These are phyloP conservation scores for Apiospora malaysiana DNA, from an alignment of 2,329 filamentous ascomycete species.

Conservation along the genomic window DNA sequence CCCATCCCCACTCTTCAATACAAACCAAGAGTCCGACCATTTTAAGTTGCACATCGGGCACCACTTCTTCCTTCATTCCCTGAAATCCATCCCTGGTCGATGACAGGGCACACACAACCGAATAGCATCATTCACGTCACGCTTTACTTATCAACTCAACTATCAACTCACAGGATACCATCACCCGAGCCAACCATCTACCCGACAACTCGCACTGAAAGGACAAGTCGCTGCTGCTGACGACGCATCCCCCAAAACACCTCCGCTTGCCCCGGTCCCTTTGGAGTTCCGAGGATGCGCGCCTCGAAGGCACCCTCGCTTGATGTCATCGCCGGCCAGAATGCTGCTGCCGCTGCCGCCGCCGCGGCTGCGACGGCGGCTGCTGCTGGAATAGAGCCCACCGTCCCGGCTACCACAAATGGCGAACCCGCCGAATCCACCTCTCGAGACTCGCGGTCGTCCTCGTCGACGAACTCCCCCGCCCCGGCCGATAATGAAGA, in stretches of 20 bases:
- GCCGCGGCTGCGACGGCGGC: constrained; percentile 15
- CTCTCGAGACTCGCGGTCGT: constrained; percentile 60
- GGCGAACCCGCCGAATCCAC: constrained; percentile 40
- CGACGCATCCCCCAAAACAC: not conserved
- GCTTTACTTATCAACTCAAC: constrained; percentile 4
- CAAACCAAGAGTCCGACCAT: constrained; percentile 18
- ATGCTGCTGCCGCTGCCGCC: constrained; percentile 20
- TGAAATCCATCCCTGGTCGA: constrained; percentile 13
- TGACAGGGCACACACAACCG: constrained; percentile 5
- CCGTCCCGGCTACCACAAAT: not conserved
- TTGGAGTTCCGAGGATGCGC: constrained; percentile 22
- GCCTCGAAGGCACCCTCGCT: constrained; percentile 25
- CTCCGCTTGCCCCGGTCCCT: not conserved
- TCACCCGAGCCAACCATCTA: not conserved
- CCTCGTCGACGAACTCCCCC: constrained; percentile 77
- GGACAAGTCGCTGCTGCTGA: not conserved
- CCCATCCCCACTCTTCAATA: constrained; percentile 16
- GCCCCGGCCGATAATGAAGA: constrained; percentile 83
- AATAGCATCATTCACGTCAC: constrained; percentile 19
- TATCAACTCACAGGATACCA: not conserved
- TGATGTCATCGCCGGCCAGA: constrained; percentile 26
- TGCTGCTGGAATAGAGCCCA: not conserved
- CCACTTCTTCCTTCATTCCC: constrained; percentile 17
- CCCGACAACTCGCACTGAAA: not conserved
- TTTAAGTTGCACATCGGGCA: constrained; percentile 17